A percentile compares a stretch with the other conserved stretches of the same genome.
Evolutionary conservation across 805 yeast species (phyloP).

Genomic region (Lachancea waltii): DNA sequence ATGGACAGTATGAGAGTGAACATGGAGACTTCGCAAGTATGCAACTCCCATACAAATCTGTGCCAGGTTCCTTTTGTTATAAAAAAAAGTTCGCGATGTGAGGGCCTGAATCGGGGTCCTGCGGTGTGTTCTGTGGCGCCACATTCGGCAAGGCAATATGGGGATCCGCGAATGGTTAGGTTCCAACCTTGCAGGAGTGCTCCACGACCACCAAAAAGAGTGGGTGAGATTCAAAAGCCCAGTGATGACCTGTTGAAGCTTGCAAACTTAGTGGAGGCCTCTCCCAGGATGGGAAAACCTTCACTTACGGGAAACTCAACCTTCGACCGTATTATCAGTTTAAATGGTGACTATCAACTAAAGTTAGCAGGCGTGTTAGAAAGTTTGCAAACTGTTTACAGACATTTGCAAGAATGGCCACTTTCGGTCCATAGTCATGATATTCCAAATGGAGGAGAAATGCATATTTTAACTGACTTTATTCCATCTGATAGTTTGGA

Average conservation of each 20-base stretch:
- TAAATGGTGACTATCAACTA: conserved; percentile 8
- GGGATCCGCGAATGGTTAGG: background rate
- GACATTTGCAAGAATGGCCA: conserved; percentile 7
- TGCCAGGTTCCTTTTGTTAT: background rate
- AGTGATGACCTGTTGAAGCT: conserved; percentile 2
- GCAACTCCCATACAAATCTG: background rate
- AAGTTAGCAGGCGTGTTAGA: conserved; percentile 6
- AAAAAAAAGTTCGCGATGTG: too few species aligned
- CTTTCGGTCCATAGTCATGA: conserved; percentile 8
- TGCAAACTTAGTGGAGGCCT: conserved; percentile 7
- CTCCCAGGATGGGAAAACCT: background rate
- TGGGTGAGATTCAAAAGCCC: conserved; percentile 4
- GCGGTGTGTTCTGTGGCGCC: conserved; percentile 2
- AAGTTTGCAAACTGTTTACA: background rate
- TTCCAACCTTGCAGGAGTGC: background rate
- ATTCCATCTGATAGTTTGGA: conserved; percentile 4
- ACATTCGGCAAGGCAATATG: background rate
- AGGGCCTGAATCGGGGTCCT: background rate
- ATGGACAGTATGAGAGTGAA: too few species aligned
- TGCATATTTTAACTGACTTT: conserved; percentile 5
- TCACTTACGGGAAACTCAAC: background rate
- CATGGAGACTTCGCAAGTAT: too few species aligned
- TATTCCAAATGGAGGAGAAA: background rate
- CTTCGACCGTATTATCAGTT: conserved; percentile 2
- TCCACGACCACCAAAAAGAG: background rate